These are phyloP conservation scores for Fusarium sacchari DNA, from an alignment of 2,329 filamentous ascomycete genomes.

Conservation along the genomic window DNA sequence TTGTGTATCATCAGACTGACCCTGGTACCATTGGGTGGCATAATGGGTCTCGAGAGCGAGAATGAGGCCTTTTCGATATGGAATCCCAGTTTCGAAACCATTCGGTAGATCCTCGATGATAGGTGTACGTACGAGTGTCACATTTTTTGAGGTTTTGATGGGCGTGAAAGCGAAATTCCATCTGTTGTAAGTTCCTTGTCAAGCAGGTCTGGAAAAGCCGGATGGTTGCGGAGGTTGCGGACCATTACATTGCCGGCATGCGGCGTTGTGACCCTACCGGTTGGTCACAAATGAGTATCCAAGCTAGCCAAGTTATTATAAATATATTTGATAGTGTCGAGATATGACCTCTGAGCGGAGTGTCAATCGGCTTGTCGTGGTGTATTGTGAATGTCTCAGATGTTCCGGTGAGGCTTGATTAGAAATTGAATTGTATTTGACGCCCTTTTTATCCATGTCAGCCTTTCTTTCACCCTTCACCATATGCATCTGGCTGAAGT, in stretches of 20 bases:
- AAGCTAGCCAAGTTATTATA: background rate
- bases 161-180: constrained; percentile 8
- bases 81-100: background rate
- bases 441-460: constrained; percentile 1
- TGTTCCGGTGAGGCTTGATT: constrained; percentile 26
- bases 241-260: constrained; percentile 3
- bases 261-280: constrained; percentile 12
- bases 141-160: background rate
- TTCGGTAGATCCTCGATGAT: background rate
- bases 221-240: background rate
- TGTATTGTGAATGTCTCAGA: constrained; percentile 22
- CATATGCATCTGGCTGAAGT: background rate
- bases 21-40: constrained; percentile 20
- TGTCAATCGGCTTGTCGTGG: background rate
- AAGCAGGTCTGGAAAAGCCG: background rate
- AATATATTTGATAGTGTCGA: background rate
- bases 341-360: background rate
- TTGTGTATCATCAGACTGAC: constrained; percentile 23
- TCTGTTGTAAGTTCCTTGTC: constrained; percentile 3
- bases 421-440: constrained; percentile 10
- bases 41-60: constrained; percentile 3
- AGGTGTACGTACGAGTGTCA: background rate
- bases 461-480: background rate
- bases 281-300: constrained; percentile 7
- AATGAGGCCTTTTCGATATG: constrained; percentile 12